Evolutionary conservation across 306 rosid genomes (phyloP).

Genomic region (Quercus aquifolioides): DNA sequence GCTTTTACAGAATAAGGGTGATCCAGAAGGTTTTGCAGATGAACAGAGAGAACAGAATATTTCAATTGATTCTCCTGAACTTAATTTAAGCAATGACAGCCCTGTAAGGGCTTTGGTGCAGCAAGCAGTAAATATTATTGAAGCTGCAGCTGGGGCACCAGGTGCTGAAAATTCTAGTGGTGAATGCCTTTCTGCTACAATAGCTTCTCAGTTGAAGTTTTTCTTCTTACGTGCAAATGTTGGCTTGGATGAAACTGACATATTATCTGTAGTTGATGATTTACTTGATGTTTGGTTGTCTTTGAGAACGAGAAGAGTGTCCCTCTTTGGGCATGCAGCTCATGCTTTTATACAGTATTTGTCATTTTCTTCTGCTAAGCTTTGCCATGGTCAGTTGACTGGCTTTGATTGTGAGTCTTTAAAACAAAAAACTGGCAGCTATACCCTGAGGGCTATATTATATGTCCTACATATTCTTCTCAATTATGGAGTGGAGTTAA

Average conservation of each 20-base stretch:
- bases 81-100: constrained; percentile 33
- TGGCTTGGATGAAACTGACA: constrained; percentile 49
- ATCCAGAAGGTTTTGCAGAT: constrained; percentile 31
- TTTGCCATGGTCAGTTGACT: constrained; percentile 44
- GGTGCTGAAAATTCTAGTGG: constrained; percentile 70
- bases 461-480: constrained; percentile 84
- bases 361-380: constrained; percentile 59
- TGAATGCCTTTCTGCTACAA: constrained; percentile 59
- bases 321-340: constrained; percentile 89
- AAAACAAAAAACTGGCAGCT: constrained; percentile 75
- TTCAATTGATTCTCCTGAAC: constrained; percentile 42
- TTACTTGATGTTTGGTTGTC: constrained; percentile 82
- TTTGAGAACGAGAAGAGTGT: constrained; percentile 84
- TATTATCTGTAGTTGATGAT: constrained; percentile 46
- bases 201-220: constrained; percentile 67
- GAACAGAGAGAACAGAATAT: constrained; percentile 39
- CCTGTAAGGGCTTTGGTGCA: constrained; percentile 39
- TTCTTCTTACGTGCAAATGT: constrained; percentile 48
- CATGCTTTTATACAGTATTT: constrained; percentile 78
- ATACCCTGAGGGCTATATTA: constrained; percentile 81
- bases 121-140: constrained; percentile 67
- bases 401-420: constrained; percentile 52
- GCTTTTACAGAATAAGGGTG: constrained; percentile 47
- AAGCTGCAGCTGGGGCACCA: constrained; percentile 69
- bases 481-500: constrained; percentile 88